phyloP scores from a whole-genome alignment of 2,329 filamentous ascomycete genomes.

The Ascochyta pisi region DNA sequence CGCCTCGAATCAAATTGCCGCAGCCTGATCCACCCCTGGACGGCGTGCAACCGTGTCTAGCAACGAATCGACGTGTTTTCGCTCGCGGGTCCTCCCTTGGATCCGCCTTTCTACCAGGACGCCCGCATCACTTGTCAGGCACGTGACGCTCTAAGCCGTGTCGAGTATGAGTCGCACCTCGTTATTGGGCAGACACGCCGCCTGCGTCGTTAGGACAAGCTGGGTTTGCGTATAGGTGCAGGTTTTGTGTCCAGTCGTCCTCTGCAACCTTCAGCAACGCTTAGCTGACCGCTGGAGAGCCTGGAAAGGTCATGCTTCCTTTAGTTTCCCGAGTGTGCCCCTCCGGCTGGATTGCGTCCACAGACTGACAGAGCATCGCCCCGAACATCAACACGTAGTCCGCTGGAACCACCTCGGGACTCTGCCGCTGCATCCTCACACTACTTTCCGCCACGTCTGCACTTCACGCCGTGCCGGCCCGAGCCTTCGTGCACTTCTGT shows the following conservation, averaged over 20 bases:
- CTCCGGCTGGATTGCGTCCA: conserved; percentile 34
- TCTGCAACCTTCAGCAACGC: conserved; percentile 46
- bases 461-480: conserved; percentile 32
- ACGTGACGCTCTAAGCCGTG: conserved; percentile 34
- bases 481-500: conserved; percentile 23
- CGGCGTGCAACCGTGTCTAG: conserved; percentile 27
- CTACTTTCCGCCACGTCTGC: conserved; percentile 33
- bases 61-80: conserved; percentile 42
- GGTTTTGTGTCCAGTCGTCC: conserved; percentile 41
- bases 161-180: conserved; percentile 14
- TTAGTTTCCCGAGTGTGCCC: conserved; percentile 41
- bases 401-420: conserved; percentile 29
- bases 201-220: conserved; percentile 26
- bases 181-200: conserved; percentile 26
- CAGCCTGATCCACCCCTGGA: conserved; percentile 29
- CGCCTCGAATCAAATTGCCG: conserved; percentile 37
- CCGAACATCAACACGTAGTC: conserved; percentile 37
- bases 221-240: conserved; percentile 34
- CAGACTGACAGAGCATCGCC: conserved; percentile 28
- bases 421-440: conserved; percentile 29
- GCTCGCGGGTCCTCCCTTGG: conserved; percentile 35
- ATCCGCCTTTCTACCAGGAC: conserved; percentile 30
- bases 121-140: conserved; percentile 32
- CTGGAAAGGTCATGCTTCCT: conserved; percentile 43
- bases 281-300: conserved; percentile 46